Percentiles rank a stretch among this genome's conserved stretches.
These are phyloP conservation scores for Lasiodiplodia sp. DNA, from an alignment of 2,329 filamentous ascomycete genomes.

Conservation along the genomic window DNA sequence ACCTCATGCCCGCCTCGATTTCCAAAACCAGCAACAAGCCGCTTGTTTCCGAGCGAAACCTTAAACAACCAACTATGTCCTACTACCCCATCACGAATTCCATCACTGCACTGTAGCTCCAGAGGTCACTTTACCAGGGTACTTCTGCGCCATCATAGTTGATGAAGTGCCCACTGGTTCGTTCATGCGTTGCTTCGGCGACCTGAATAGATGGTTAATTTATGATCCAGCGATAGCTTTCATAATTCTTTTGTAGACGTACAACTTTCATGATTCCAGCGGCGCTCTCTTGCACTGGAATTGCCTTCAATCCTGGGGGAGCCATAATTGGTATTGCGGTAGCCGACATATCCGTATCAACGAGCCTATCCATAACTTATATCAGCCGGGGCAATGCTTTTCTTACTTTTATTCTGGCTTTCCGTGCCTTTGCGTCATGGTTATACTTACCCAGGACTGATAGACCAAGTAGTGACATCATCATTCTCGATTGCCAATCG, in stretches of 20 bases:
- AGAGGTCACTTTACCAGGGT: background rate
- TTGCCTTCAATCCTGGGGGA: background rate
- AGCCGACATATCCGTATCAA: constrained; percentile 5
- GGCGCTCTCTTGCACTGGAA: background rate
- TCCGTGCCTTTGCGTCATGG: too few species aligned
- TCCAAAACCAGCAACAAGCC: too few species aligned
- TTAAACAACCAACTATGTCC: too few species aligned
- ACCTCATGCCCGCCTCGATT: too few species aligned
- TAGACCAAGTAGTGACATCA: background rate
- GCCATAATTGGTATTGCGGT: background rate
- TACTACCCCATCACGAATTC: too few species aligned
- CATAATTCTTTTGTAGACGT: background rate
- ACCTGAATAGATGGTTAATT: background rate
- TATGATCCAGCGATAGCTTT: background rate
- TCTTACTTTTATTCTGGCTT: background rate
- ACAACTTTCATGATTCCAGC: background rate
- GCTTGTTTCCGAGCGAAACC: too few species aligned
- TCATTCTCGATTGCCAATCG: constrained; percentile 4
- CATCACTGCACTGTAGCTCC: too few species aligned
- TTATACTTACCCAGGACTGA: constrained; percentile 7
- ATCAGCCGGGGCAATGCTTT: background rate
- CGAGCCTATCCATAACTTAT: background rate
- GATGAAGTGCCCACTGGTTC: background rate
- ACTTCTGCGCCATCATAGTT: background rate
- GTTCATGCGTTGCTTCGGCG: background rate